A percentile compares a stretch with the other conserved stretches of the same genome.
phyloP scores from a whole-genome alignment of 2,329 filamentous ascomycete genomes.

The Blastomyces parvus region DNA sequence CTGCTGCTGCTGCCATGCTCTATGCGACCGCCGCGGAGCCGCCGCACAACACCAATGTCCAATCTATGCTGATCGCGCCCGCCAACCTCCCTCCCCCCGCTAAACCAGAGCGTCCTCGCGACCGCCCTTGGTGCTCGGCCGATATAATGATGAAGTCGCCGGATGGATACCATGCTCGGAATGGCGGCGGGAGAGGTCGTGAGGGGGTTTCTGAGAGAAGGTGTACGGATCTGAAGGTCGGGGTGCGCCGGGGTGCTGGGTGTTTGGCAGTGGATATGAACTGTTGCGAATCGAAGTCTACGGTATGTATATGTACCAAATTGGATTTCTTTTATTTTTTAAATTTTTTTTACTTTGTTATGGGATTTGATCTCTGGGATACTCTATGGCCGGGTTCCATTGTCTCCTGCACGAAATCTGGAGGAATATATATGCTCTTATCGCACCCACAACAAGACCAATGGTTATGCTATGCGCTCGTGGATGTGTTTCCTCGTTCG shows the following conservation, averaged over 20 bases:
- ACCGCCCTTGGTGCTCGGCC: neutral
- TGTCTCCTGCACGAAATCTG: neutral
- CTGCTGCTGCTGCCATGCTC: neutral
- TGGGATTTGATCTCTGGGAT: neutral
- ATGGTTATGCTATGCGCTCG: neutral
- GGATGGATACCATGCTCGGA: neutral
- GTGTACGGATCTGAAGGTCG: neutral
- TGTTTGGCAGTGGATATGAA: neutral
- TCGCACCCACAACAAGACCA: neutral
- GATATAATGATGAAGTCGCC: neutral
- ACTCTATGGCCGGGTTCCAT: neutral
- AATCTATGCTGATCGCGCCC: neutral
- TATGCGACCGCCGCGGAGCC: conserved; percentile 2
- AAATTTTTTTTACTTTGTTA: neutral
- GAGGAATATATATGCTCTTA: neutral
- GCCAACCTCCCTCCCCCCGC: neutral
- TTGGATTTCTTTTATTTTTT: neutral
- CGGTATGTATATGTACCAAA: conserved; percentile 1
- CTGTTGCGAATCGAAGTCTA: neutral
- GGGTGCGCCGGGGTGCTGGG: neutral
- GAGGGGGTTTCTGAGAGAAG: neutral
- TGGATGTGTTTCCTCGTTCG: neutral
- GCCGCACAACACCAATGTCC: neutral
- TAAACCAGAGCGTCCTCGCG: neutral
- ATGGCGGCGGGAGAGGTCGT: neutral